Evolutionary conservation across 306 rosid species (phyloP), one percentile per base, ranked within the genome.

Genomic region (Mimosa pudica): DNA sequence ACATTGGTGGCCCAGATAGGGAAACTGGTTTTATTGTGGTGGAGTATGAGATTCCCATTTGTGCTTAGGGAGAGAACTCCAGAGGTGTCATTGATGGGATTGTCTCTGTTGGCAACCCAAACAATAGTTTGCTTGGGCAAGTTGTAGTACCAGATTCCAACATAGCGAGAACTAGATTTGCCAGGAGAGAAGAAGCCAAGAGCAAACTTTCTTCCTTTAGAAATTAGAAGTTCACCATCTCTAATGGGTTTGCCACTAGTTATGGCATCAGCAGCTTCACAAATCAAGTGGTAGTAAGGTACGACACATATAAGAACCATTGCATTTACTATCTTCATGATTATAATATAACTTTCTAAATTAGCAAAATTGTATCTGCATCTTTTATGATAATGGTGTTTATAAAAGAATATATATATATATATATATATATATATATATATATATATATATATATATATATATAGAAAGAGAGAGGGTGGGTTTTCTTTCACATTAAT

Each of bases 1-100:
- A 84, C 79, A 66, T 71, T 66, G 10, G 84, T 66, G 2, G 77
- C 73, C 81, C 85, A 78, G 71, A 81, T 65, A 13, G 83, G 84
- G n/a, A 69, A 2, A 68, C 57, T 68, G 77, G 11, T 58, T 2
- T 62, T 9, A 2, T 78, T 81, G 33, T 52, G 45, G 46, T 68
- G 69, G 51, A 86, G 81, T 3, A 46, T 62, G 2, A 83, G 81
- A 17, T 77, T 83, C 70, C 89, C 87, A n/a, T 49, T 42, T 30
- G 36, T 45, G 41, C 46, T 51, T 79, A 88, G 52, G 24, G 80
- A 77, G 55, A 77, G 66, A n/a, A 77, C 65, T 3, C 80, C 74
- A 20, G 66, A 45, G 10, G 30, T 55, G 61, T 55, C 61, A 55
- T 55, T 17, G 7, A 55, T 17, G 24, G 61, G 61, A 55, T 55